phyloP scores from a whole-genome alignment of 768 basidiomycete genomes.

The Lanmaoa pseudosensibilis region DNA sequence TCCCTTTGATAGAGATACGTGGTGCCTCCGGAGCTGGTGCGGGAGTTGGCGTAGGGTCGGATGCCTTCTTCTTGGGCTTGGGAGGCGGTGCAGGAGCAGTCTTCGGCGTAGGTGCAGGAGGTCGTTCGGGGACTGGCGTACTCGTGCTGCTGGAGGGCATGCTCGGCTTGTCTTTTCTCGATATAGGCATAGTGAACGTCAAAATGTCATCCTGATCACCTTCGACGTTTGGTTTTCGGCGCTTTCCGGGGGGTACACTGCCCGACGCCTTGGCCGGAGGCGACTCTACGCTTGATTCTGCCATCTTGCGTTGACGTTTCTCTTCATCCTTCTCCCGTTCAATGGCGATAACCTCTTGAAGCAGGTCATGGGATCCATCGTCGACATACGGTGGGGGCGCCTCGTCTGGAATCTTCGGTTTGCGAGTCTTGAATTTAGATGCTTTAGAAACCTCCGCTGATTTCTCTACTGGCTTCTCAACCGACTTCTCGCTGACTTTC shows the following conservation, averaged over 20 bases:
- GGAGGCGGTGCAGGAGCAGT: conserved; percentile 25
- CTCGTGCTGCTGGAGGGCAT: conserved; percentile 39
- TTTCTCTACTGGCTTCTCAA: conserved; percentile 27
- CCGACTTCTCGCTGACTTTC: conserved; percentile 29
- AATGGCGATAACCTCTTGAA: conserved; percentile 81
- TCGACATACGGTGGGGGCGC: conserved; percentile 70
- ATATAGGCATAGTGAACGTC: conserved; percentile 53
- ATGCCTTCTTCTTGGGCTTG: conserved; percentile 46
- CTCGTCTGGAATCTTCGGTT: conserved; percentile 43
- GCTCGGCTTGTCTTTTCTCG: conserved; percentile 50
- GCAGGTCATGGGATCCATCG: conserved; percentile 78
- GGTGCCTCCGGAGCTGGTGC: conserved; percentile 26
- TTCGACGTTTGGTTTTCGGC: conserved; percentile 50
- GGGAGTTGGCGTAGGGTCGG: conserved; percentile 25
- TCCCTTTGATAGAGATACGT: conserved; percentile 62
- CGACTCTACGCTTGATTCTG: conserved; percentile 41
- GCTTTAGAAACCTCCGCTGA: conserved; percentile 35
- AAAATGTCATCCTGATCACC: conserved; percentile 64
- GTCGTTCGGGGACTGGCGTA: conserved; percentile 41
- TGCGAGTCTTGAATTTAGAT: conserved; percentile 42
- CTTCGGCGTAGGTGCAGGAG: conserved; percentile 27
- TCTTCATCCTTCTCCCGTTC: conserved; percentile 65
- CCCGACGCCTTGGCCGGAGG: conserved; percentile 38
- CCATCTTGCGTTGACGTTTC: conserved; percentile 44
- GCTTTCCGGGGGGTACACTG: conserved; percentile 47